Evolutionary conservation across 2,329 filamentous ascomycete species (phyloP), one percentile per base, ranked within the genome.

Genomic region (Arthrinium puccinioides): DNA sequence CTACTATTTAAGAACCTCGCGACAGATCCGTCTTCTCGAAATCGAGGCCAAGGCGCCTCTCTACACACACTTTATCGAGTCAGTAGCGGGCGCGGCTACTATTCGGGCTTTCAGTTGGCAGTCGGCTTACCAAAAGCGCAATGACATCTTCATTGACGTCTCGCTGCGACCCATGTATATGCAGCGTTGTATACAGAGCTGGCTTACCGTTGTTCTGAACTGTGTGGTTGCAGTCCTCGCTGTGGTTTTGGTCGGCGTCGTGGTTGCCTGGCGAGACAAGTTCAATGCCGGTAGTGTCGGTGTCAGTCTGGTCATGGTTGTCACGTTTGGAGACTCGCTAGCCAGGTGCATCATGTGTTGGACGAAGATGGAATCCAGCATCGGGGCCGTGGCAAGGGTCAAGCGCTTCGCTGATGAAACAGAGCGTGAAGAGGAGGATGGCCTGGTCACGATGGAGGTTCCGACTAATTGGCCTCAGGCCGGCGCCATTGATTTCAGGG

Each of bases 21-120:
- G 76, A 0, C 77, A 81, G 50, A 51, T 82, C 6, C 66, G 77
- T 32, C 63, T 78, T 18, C 53, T 82, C 9, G 77, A 82, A n/a
- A n/a, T n/a, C n/a, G n/a, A n/a, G n/a, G n/a, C n/a, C n/a, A n/a
- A n/a, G n/a, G n/a, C n/a, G n/a, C 30, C 63, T 82, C 44, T 61
- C 0, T 61, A 58, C 29, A 51, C 52, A 3, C 50, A 53, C 32
- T 60, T 60, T 30, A 44, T 42, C 15, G 50, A 53, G 23, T 49
- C 50, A 1, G 39, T 50, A 18, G 38, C 38, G n/a, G 38, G 32
- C 19, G 32, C 38, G 5, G 38, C 32, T 8, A 40, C 38, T 8
- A 40, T 36, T n/a, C 38, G 38, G 19, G 38, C 38, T 13, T 40
- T 36, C 10, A 32, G 38, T 16, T 40, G 32, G 38, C 32, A 40